Evolutionary conservation across 2,329 filamentous ascomycete species (phyloP), one percentile per base, ranked within the genome.

Genomic region (Pezicula carpinea): DNA sequence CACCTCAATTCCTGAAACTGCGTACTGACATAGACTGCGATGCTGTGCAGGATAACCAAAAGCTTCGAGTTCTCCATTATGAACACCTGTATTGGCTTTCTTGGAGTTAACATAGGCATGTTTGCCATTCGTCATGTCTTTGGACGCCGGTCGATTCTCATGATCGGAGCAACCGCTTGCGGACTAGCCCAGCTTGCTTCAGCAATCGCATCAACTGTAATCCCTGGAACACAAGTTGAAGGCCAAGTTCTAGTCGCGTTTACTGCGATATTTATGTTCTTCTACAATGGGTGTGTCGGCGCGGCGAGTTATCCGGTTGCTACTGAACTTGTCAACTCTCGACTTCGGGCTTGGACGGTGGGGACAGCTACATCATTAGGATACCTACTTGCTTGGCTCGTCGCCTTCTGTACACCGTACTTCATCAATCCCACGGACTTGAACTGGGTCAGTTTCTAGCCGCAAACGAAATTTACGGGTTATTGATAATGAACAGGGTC

Each of bases 291-390:
- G 8, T 66, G 65, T 43, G 59, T 64, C 57, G 48, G 48, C 6
- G 33, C 44, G 26, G 48, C 50, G 17, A 47, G 46, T 34, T 56
- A 54, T 44, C 49, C 49, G 4, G 46, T 52, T 13, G 50, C 47
- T 2, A 51, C 48, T 0, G 52, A 56, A 31, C 33, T 56, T 5
- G 47, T 54, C 68, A 76, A 53, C 63, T 73, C 39, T 70, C 69
- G 0, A 69, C 71, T 5, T 70, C 69, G 15, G 70, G 71, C 54
- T 62, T 65, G 2, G 67, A 76, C 39, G 71, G 70, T 0, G 58
- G 66, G 11, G 71, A 76, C 50, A 57, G 73, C 5, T 62, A 74
- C 0, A 65, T 70, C 1, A 68, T 10, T 69, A 59, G 54, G 65
- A 59, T 21, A 67, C 64, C 49, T 63, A 53, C 14, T 66, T 64